These are phyloP conservation scores for Triadica sebifera DNA, from an alignment of 345 rosid genomes.

Conservation along the genomic window DNA sequence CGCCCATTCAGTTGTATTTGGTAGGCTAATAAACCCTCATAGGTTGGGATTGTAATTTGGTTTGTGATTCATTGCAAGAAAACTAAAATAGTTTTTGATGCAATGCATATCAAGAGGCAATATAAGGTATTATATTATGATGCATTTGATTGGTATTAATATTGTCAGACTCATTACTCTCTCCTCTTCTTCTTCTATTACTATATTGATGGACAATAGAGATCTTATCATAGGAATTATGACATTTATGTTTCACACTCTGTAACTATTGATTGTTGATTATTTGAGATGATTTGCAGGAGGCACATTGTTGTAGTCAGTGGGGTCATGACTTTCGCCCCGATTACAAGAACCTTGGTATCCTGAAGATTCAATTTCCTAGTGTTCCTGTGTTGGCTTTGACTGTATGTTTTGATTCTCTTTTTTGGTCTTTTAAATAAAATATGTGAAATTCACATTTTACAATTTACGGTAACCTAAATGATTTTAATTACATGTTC, in stretches of 20 bases:
- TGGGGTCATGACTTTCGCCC: slow-evolving; percentile 99
- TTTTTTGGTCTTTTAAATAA: neutral
- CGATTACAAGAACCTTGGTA: slow-evolving; percentile 87
- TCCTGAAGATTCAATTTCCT: slow-evolving; percentile 92
- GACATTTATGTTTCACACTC: neutral
- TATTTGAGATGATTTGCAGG: slow-evolving; percentile 52
- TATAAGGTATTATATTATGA: too few relatives aligned
- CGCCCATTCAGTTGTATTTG: too few relatives aligned
- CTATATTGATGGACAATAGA: neutral
- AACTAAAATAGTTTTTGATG: too few relatives aligned
- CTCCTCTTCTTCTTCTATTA: too few relatives aligned
- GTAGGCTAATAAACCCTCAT: too few relatives aligned
- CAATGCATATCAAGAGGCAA: too few relatives aligned
- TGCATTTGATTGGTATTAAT: too few relatives aligned
- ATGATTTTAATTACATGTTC: slow-evolving; percentile 19
- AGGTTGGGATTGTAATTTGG: too few relatives aligned
- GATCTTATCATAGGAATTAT: neutral
- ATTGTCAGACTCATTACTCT: too few relatives aligned
- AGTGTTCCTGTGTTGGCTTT: slow-evolving; percentile 81
- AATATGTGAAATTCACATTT: neutral
- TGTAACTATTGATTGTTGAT: neutral
- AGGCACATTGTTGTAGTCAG: slow-evolving; percentile 99
- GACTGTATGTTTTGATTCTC: slow-evolving; percentile 55
- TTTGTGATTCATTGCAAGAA: too few relatives aligned
- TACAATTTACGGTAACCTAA: slow-evolving; percentile 9